Evolutionary conservation across 2,329 filamentous ascomycete species (phyloP).

Genomic region (Hymenoscyphus albidus): DNA sequence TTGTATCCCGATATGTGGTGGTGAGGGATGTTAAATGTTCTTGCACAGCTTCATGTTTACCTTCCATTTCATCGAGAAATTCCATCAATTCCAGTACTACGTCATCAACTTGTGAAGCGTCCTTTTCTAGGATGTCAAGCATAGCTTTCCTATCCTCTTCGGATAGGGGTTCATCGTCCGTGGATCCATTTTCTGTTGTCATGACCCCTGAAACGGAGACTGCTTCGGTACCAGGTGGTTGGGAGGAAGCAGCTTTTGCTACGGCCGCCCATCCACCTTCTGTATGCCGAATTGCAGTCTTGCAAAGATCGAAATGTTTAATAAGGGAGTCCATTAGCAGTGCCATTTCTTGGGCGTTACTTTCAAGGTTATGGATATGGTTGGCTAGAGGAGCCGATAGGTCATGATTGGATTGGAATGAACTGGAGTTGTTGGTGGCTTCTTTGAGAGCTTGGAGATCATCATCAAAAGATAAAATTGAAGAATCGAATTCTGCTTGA

Average conservation of each 20-base stretch:
- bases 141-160: constrained; percentile 77
- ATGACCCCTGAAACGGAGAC: constrained; percentile 66
- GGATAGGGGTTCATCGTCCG: constrained; percentile 61
- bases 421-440: constrained; percentile 36
- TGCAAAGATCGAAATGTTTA: constrained; percentile 87
- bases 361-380: constrained; percentile 41
- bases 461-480: constrained; percentile 65
- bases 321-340: constrained; percentile 75
- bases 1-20: constrained; percentile 53
- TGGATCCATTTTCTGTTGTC: constrained; percentile 49
- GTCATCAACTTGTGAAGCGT: constrained; percentile 63
- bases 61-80: constrained; percentile 72
- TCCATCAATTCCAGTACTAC: constrained; percentile 70
- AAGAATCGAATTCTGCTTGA: constrained; percentile 69
- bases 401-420: constrained; percentile 21
- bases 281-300: constrained; percentile 85
- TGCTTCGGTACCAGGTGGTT: constrained; percentile 44
- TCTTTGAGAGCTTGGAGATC: constrained; percentile 64
- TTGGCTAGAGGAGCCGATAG: constrained; percentile 39
- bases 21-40: constrained; percentile 57
- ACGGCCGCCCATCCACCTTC: constrained; percentile 73
- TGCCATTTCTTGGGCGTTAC: constrained; percentile 77
- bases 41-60: constrained; percentile 59
- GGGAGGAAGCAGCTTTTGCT: constrained; percentile 62
- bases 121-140: constrained; percentile 72